These are phyloP conservation scores for Erysimum cheiri DNA, from an alignment of 441 rosid species.

Conservation along the genomic window DNA sequence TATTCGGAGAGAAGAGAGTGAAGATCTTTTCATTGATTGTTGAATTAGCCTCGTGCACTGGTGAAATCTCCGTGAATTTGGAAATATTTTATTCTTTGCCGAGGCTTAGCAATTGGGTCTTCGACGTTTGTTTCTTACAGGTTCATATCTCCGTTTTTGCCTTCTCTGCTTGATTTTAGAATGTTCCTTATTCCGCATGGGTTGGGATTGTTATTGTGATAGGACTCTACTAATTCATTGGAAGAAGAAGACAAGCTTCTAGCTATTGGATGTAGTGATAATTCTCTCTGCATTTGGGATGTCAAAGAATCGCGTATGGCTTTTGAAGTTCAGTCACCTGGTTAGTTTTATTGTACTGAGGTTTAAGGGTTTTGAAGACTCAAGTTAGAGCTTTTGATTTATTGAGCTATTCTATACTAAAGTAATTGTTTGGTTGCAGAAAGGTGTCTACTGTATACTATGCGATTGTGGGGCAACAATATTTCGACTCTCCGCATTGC, in stretches of 20 bases:
- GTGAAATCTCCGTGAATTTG: constrained; percentile 49
- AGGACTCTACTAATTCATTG: constrained; percentile 46
- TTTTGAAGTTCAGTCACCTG: constrained; percentile 80
- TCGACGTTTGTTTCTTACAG: constrained; percentile 81
- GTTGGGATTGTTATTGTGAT: constrained; percentile 32
- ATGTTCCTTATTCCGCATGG: constrained; percentile 10
- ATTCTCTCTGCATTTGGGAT: constrained; percentile 79
- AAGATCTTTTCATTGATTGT: constrained; percentile 59
- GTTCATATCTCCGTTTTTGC: constrained; percentile 42
- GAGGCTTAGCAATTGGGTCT: constrained; percentile 81
- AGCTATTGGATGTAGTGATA: constrained; percentile 90
- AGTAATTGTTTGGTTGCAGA: constrained; percentile 53
- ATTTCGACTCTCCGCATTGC: constrained; percentile 73
- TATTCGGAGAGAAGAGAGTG: constrained; percentile 84
- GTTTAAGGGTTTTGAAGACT: constrained; percentile 22
- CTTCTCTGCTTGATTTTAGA: not conserved
- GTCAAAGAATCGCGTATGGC: constrained; percentile 51
- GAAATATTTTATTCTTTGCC: constrained; percentile 64
- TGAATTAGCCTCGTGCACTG: constrained; percentile 35
- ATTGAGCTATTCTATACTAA: not conserved
- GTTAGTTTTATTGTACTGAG: constrained; percentile 45
- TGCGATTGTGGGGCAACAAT: constrained; percentile 88
- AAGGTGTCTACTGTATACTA: constrained; percentile 82
- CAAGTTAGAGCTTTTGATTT: constrained; percentile 17
- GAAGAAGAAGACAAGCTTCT: constrained; percentile 50